Conservation (phyloP, 2,329 filamentous ascomycete genomes). For the Claviceps sp. region DNA sequence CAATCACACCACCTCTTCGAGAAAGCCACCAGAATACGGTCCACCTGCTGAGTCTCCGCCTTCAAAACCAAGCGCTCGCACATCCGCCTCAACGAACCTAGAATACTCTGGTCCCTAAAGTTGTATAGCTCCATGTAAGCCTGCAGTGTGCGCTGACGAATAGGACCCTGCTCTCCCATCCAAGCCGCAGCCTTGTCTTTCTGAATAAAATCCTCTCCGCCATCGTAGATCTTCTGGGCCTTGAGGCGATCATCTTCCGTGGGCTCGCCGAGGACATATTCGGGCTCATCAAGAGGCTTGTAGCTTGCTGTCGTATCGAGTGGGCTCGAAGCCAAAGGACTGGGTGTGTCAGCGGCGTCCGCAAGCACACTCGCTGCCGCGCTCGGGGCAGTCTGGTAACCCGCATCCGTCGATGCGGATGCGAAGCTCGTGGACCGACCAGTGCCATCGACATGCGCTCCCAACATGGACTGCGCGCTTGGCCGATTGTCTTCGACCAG, state of each 20-base stretch:
- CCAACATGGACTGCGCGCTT: conserved; percentile 18
- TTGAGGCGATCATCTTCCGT: conserved; percentile 60
- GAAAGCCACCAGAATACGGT: conserved; percentile 82
- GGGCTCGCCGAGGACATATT: conserved; percentile 43
- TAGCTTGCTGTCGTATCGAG: conserved; percentile 18
- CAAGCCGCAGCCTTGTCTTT: conserved; percentile 74
- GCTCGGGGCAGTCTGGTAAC: conserved; percentile 30
- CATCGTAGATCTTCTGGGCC: conserved; percentile 72
- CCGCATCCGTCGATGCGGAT: conserved; percentile 24
- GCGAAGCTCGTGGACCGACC: conserved; percentile 20
- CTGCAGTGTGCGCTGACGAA: conserved; percentile 43
- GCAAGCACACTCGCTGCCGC: conserved; percentile 31
- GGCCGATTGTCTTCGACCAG: conserved; percentile 15
- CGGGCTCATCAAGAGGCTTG: conserved; percentile 42
- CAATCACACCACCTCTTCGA: conserved; percentile 85
- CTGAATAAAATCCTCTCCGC: conserved; percentile 65
- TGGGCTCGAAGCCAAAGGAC: conserved; percentile 20
- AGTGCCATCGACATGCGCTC: conserved; percentile 27
- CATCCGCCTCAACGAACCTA: conserved; percentile 63
- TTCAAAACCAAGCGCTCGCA: conserved; percentile 72
- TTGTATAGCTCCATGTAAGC: conserved; percentile 93
- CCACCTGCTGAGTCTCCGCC: conserved; percentile 92
- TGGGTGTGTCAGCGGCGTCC: conserved; percentile 25
- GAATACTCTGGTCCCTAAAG: conserved; percentile 67
- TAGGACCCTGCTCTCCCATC: conserved; percentile 63